These are phyloP conservation scores for Fraxinus baroniana DNA, from an alignment of 305 asterid species.

Conservation along the genomic window DNA sequence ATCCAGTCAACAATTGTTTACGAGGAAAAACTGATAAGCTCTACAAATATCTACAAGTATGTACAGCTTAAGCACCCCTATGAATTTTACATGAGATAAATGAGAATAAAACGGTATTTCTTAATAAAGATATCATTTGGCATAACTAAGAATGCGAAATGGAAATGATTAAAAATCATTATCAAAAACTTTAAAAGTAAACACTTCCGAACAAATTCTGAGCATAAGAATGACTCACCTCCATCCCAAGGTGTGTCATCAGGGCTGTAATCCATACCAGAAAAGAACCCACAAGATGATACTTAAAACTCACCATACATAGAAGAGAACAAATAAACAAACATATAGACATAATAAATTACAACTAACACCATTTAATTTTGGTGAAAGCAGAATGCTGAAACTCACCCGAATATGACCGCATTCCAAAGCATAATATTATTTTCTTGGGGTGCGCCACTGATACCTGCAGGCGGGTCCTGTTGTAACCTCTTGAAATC, in stretches of 20 bases:
- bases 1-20: background rate
- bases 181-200: background rate
- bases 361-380: background rate
- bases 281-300: constrained; percentile 46
- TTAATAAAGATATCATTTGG: background rate
- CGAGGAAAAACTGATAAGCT: background rate
- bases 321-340: background rate
- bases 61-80: background rate
- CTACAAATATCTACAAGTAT: background rate
- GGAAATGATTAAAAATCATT: background rate
- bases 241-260: constrained; percentile 87
- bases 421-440: constrained; percentile 86
- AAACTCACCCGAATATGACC: constrained; percentile 71
- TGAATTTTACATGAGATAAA: background rate
- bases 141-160: background rate
- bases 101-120: background rate
- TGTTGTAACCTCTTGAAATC: constrained; percentile 83
- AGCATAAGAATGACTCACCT: constrained; percentile 48
- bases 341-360: background rate
- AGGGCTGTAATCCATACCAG: constrained; percentile 61
- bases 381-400: background rate
- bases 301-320: constrained; percentile 12
- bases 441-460: constrained; percentile 77
- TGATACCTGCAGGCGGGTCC: constrained; percentile 79
- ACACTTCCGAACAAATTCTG: background rate